These are phyloP conservation scores for Nosema muscidifuracis DNA, from an alignment of 371 early-diverging fungal genomes.

Conservation along the genomic window DNA sequence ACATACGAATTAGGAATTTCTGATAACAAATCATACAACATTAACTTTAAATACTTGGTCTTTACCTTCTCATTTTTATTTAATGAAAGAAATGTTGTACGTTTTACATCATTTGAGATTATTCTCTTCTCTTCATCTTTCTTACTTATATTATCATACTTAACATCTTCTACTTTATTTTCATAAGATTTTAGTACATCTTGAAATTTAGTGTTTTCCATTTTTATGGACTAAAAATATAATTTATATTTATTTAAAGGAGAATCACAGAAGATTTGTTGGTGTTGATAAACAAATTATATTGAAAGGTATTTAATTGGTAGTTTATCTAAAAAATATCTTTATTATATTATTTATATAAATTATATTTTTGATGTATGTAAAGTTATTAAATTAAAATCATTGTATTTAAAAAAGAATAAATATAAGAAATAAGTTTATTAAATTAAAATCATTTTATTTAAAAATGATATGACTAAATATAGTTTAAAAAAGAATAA, in stretches of 20 bases:
- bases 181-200: conserved; percentile 27
- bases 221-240: neutral
- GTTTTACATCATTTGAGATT: conserved; percentile 41
- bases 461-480: too few relatives aligned
- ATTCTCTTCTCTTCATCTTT: conserved; percentile 1
- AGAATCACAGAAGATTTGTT: too few relatives aligned
- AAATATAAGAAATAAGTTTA: too few relatives aligned
- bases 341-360: too few relatives aligned
- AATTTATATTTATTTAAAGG: neutral
- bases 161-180: conserved; percentile 7
- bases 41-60: conserved; percentile 21
- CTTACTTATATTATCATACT: conserved; percentile 8
- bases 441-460: too few relatives aligned
- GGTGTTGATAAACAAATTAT: too few relatives aligned
- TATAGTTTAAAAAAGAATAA: too few relatives aligned
- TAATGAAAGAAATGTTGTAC: conserved; percentile 32
- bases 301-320: too few relatives aligned
- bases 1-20: conserved; percentile 43
- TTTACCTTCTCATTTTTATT: neutral
- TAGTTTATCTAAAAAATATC: too few relatives aligned
- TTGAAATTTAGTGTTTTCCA: conserved; percentile 26
- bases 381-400: too few relatives aligned
- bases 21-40: conserved; percentile 36
- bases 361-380: too few relatives aligned
- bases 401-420: too few relatives aligned